Conservation (phyloP, 768 basidiomycete species). For the Amanita inopinata region DNA sequence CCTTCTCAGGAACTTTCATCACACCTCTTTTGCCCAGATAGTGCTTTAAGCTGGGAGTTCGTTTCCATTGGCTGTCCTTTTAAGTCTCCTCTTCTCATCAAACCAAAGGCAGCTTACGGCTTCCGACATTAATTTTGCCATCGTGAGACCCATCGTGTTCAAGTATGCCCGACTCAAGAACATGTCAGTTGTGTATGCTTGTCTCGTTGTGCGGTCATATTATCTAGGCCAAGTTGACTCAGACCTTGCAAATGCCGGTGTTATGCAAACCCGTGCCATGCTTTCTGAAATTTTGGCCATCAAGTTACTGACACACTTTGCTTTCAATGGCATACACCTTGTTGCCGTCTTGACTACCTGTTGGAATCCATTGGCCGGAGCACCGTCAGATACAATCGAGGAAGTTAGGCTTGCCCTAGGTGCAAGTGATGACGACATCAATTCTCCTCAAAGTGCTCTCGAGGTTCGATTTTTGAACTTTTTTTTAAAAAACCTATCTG, state of each 20-base stretch:
- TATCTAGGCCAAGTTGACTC: conserved; percentile 61
- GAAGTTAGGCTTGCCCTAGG: conserved; percentile 52
- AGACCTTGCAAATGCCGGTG: conserved; percentile 68
- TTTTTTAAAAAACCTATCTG: background rate
- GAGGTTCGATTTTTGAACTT: conserved; percentile 46
- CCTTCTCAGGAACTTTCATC: conserved; percentile 4
- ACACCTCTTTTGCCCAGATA: conserved; percentile 35
- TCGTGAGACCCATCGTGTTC: conserved; percentile 67
- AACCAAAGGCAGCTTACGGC: conserved; percentile 64
- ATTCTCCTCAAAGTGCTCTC: conserved; percentile 71
- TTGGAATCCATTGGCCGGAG: conserved; percentile 82
- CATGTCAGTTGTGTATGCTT: conserved; percentile 65
- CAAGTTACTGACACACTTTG: conserved; percentile 73
- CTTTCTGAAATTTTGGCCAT: conserved; percentile 86
- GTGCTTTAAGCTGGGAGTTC: conserved; percentile 73
- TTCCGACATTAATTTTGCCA: conserved; percentile 71
- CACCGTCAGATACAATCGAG: conserved; percentile 52
- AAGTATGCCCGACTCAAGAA: conserved; percentile 75
- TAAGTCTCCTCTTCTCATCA: conserved; percentile 4
- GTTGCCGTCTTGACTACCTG: conserved; percentile 69
- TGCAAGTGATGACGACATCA: conserved; percentile 50
- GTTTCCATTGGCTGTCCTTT: conserved; percentile 20
- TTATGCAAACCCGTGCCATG: conserved; percentile 58
- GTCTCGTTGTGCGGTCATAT: conserved; percentile 69
- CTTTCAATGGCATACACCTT: conserved; percentile 65